Percentiles rank a stretch among this genome's conserved stretches.
Conservation (phyloP, 345 rosid genomes). For the Syzygium oleosum region DNA sequence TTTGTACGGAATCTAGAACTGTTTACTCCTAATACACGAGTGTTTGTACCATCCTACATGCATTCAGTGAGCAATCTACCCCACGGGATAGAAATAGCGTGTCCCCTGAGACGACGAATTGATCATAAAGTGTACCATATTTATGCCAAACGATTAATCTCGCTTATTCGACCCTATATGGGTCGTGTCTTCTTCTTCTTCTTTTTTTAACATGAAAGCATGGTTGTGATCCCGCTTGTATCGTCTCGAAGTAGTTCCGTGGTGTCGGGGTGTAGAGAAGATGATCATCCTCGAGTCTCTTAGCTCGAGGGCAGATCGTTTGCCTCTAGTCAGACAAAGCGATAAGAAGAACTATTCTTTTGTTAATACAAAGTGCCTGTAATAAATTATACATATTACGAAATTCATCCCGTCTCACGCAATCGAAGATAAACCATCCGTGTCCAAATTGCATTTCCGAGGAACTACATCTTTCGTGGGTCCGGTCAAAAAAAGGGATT, state of each 20-base stretch:
- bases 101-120: background rate
- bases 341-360: background rate
- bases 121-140: accelerated
- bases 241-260: background rate
- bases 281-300: background rate
- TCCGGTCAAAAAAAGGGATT: background rate
- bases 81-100: background rate
- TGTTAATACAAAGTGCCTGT: background rate
- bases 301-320: background rate
- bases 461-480: background rate
- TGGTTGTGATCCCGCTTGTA: background rate
- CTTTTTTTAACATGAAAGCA: background rate
- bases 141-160: background rate
- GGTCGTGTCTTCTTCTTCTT: background rate
- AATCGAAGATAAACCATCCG: background rate
- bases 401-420: background rate
- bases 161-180: background rate
- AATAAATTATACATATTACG: background rate
- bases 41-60: background rate
- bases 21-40: no score
- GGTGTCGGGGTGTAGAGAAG: background rate
- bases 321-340: background rate
- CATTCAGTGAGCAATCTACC: background rate
- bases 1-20: accelerated
- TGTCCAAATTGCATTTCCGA: background rate